A percentile compares a stretch with the other conserved stretches of the same genome.
phyloP scores from a whole-genome alignment of 2,329 filamentous ascomycete species.

The Fusarium sp. region DNA sequence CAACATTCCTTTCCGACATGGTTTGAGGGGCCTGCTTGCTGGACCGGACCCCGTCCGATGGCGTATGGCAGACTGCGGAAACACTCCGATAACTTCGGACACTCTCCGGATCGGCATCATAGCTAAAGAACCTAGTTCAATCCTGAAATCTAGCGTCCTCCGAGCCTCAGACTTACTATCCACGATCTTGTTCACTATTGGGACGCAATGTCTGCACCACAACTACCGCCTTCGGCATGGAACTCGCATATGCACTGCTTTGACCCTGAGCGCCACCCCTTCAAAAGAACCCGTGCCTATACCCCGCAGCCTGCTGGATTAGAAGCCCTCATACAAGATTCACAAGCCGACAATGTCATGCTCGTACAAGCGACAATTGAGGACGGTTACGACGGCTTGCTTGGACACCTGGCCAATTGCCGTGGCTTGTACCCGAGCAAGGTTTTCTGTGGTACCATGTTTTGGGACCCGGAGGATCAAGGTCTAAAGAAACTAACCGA shows the following conservation, averaged over 20 bases:
- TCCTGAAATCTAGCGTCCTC: not conserved
- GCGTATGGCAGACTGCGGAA: not conserved
- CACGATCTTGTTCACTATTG: not conserved
- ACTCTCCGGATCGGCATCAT: not conserved
- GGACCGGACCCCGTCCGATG: too few species aligned
- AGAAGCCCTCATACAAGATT: not conserved
- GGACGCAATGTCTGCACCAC: not conserved
- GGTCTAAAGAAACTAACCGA: not conserved
- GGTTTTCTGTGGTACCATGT: not conserved
- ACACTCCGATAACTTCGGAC: not conserved
- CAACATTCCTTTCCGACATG: too few species aligned
- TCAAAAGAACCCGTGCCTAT: conserved; percentile 7
- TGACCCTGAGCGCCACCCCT: not conserved
- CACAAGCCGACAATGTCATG: conserved; percentile 3
- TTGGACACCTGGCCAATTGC: not conserved
- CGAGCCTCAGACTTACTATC: not conserved
- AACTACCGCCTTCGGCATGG: not conserved
- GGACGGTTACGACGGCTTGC: not conserved
- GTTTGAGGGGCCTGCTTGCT: too few species aligned
- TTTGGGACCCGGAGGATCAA: not conserved
- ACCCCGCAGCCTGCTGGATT: conserved; percentile 5
- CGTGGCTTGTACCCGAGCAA: not conserved
- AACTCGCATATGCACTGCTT: conserved; percentile 20
- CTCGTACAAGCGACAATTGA: conserved; percentile 21
- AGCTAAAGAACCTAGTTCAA: not conserved